Base-by-base conservation (phyloP, 2,329 filamentous ascomycete species). In the Tolypocladium capitatum region DNA sequence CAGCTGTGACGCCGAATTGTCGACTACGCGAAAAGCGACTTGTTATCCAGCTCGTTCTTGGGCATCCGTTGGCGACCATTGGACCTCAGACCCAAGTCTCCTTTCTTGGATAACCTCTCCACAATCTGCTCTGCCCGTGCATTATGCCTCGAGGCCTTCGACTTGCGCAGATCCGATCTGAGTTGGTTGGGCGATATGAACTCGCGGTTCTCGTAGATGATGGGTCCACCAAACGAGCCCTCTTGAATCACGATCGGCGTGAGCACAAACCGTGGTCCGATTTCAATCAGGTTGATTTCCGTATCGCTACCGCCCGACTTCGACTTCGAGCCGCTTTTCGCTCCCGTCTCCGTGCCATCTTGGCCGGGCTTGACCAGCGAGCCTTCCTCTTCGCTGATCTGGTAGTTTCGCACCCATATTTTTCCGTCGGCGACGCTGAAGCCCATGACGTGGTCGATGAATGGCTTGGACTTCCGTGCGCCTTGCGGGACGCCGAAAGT, bases 131-230 rank as follows among this genome's bases (percentile, higher is more conserved):
- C 89, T 30, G 81, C 79, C 51, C 92, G 76, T 48, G 76, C 74
- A 55, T 86, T 86, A 69, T 94, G 91, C 56, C 80, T 80, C 44
- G 80, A 77, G 0, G 90, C 87, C 72, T 87, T 89, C 56, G 77
- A 73, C 66, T 80, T 73, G 56, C 87, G 75, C 56, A 94, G 66
- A 53, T 97, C 92, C 36, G 87, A 75, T 55, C 92, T 77, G 53
- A 97, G 80, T 68, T 96, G 87, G 77, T 98, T 98, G 10, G 92
- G 92, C 56, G 85, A 92, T 47, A 98, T 86, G 59, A 95, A 98
- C 65, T 95, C 84, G 74, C 88, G 92, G 72, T 97, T 97, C 73
- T 97, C 88, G 69, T 94, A 98, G 61, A 98, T 94, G 54, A 97
- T 88, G 3, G 92, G 91, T 0, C 92, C 92, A 47, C 91, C 91